These are phyloP conservation scores for Wallemia mellicola DNA, from an alignment of 1,284 basidiomycete genomes.

Conservation along the genomic window DNA sequence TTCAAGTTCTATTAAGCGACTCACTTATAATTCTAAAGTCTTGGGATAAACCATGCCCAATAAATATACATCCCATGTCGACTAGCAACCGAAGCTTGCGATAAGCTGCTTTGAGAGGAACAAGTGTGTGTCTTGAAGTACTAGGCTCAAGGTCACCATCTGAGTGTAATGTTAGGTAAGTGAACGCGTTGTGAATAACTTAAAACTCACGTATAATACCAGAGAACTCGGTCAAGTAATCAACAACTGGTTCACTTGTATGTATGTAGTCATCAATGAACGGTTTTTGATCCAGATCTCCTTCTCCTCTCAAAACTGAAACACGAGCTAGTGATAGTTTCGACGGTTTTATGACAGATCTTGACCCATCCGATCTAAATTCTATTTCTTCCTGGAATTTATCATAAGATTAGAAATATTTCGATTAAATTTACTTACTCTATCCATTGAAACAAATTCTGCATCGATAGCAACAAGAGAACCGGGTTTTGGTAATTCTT, in stretches of 20 bases:
- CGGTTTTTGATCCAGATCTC: constrained; percentile 42
- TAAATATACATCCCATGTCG: constrained; percentile 82
- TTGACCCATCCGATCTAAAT: constrained; percentile 73
- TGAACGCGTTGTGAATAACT: no score
- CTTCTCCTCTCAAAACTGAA: constrained; percentile 67
- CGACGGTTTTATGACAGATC: constrained; percentile 68
- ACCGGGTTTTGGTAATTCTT: constrained; percentile 60
- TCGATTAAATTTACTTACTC: constrained; percentile 21
- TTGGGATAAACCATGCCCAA: constrained; percentile 95
- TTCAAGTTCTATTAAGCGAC: constrained; percentile 12
- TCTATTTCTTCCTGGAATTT: constrained; percentile 57
- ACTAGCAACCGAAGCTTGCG: constrained; percentile 88
- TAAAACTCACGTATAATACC: constrained; percentile 83
- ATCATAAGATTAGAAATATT: neutral
- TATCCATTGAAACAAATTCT: constrained; percentile 88
- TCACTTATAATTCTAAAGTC: constrained; percentile 94
- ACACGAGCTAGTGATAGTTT: constrained; percentile 77
- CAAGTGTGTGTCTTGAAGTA: constrained; percentile 56
- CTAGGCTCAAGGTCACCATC: constrained; percentile 81
- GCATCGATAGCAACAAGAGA: constrained; percentile 84
- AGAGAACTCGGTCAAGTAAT: constrained; percentile 88
- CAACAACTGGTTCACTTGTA: constrained; percentile 75
- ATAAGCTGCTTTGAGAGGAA: constrained; percentile 83
- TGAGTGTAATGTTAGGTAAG: no score
- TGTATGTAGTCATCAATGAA: constrained; percentile 98